Conservation (phyloP, 2,329 filamentous ascomycete species). For the Verticillium klebahnii region DNA sequence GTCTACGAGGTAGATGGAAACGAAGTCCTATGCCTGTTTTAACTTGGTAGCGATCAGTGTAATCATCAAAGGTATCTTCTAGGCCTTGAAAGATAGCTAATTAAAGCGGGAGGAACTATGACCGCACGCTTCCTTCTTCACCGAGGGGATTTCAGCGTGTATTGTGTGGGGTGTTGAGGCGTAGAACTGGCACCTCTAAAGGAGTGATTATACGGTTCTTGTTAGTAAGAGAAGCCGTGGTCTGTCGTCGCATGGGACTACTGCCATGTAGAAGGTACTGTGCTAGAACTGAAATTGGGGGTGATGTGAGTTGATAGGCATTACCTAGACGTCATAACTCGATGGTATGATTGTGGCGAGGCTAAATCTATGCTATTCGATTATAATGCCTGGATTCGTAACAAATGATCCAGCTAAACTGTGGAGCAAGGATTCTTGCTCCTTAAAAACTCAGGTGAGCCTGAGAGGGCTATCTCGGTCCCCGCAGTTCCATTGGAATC, state of each 20-base stretch:
- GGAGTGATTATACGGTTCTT: conserved; percentile 36
- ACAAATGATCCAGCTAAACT: too few relatives aligned
- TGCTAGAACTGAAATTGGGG: not conserved
- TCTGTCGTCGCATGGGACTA: conserved; percentile 32
- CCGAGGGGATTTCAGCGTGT: conserved; percentile 59
- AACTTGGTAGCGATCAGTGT: conserved; percentile 30
- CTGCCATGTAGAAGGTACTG: conserved; percentile 24
- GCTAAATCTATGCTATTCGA: too few relatives aligned
- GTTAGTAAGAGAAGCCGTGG: conserved; percentile 44
- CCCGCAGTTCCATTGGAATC: too few relatives aligned
- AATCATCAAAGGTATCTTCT: conserved; percentile 53
- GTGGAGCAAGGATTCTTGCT: too few relatives aligned
- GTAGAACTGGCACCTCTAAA: conserved; percentile 56
- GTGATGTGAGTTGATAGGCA: not conserved
- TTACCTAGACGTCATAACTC: too few relatives aligned
- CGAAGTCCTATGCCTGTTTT: conserved; percentile 42
- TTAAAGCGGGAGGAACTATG: conserved; percentile 11
- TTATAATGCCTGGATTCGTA: too few relatives aligned
- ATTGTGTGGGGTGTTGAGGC: conserved; percentile 50
- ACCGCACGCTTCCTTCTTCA: conserved; percentile 49
- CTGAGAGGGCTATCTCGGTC: too few relatives aligned
- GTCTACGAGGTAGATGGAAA: conserved; percentile 35
- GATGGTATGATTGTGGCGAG: too few relatives aligned
- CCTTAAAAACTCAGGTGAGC: too few relatives aligned
- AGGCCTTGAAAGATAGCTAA: conserved; percentile 42